Evolutionary conservation across 148 eudicot species (phyloP).

Genomic region (Beta vulgaris): DNA sequence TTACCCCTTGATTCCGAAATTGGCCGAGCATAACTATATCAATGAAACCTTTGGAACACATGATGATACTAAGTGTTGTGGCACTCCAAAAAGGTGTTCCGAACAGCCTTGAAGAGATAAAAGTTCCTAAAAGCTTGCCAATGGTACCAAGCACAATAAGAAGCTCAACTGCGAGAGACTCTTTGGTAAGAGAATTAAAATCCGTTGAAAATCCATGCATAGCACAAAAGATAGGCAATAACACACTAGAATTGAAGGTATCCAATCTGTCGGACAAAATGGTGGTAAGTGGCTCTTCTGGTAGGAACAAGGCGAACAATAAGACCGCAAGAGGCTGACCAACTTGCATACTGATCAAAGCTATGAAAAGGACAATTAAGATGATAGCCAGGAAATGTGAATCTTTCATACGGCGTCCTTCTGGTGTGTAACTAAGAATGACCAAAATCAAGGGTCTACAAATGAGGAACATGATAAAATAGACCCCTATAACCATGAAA

Average conservation of each 20-base stretch:
- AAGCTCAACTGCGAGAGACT: background rate
- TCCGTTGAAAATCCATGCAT: constrained; percentile 10
- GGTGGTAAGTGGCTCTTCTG: constrained; percentile 26
- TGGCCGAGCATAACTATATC: constrained; percentile 5
- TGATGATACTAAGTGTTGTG: constrained; percentile 6
- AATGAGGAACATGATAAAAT: background rate
- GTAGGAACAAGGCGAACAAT: constrained; percentile 17
- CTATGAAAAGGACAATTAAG: background rate
- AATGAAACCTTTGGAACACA: constrained; percentile 17
- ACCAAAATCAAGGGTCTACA: constrained; percentile 11
- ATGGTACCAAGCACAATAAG: background rate
- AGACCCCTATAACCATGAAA: background rate
- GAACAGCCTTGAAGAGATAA: background rate
- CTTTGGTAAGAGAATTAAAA: background rate
- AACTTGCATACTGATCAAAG: background rate
- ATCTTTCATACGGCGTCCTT: constrained; percentile 18
- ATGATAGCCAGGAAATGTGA: constrained; percentile 15
- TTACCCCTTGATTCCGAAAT: background rate
- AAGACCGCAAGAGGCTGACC: background rate
- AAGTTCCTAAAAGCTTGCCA: constrained; percentile 18
- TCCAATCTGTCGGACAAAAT: constrained; percentile 10
- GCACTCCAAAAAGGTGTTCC: background rate
- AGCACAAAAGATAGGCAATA: constrained; percentile 19
- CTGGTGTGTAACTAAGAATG: constrained; percentile 13
- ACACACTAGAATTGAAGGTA: background rate